Evolutionary conservation across 495 filamentous ascomycete genomes (phyloP).

Genomic region (Paragyromitra xinjiangensis): DNA sequence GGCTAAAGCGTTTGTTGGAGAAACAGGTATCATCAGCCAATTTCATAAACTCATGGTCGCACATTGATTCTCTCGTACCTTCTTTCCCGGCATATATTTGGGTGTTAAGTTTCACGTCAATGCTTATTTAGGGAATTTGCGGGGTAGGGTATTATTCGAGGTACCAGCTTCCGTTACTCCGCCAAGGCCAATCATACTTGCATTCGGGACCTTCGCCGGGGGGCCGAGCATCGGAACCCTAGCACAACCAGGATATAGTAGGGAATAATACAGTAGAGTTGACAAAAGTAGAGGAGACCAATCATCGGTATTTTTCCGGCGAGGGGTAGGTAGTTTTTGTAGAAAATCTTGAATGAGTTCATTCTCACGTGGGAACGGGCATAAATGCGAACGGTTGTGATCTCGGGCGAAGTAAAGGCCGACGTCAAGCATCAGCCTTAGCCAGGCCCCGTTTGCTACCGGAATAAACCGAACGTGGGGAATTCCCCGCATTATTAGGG

Average conservation of each 20-base stretch:
- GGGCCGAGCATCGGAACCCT: neutral
- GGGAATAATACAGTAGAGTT: neutral
- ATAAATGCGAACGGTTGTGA: slow-evolving; percentile 18
- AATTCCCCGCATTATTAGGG: slow-evolving; percentile 31
- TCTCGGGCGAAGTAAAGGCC: slow-evolving; percentile 40
- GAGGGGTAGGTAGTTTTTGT: slow-evolving; percentile 17
- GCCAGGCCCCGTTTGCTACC: neutral
- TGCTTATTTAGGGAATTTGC: slow-evolving; percentile 33
- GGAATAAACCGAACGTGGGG: neutral
- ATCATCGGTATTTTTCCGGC: slow-evolving; percentile 10
- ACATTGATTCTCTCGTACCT: slow-evolving; percentile 14
- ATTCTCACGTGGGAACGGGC: slow-evolving; percentile 27
- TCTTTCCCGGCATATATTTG: slow-evolving; percentile 25
- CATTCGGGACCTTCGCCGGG: slow-evolving; percentile 32
- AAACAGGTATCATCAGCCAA: slow-evolving; percentile 11
- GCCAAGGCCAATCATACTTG: slow-evolving; percentile 13
- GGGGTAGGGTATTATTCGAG: slow-evolving; percentile 33
- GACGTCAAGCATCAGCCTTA: slow-evolving; percentile 30
- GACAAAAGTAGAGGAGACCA: neutral
- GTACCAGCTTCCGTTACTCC: slow-evolving; percentile 33
- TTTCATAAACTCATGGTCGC: slow-evolving; percentile 1
- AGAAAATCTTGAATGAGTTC: slow-evolving; percentile 19
- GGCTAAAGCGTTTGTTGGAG: slow-evolving; percentile 35
- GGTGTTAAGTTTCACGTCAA: slow-evolving; percentile 10
- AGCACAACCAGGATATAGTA: slow-evolving; percentile 13